Base-by-base conservation (phyloP, 352 stramenopile species). In the Pythium dissotocum region DNA sequence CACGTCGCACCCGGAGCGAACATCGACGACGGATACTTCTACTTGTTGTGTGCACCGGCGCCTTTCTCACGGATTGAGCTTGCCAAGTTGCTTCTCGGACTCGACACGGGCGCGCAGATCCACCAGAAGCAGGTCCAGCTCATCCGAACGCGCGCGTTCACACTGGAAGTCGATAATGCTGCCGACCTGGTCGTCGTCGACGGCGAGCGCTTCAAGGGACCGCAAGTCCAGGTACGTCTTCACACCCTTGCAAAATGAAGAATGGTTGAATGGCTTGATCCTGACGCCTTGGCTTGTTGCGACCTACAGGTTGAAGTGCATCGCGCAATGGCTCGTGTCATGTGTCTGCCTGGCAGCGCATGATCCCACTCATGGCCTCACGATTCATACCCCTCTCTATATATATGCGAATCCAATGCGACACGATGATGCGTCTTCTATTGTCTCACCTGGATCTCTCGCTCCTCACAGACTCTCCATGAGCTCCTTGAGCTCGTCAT, bases 401-500 rank as follows among this genome's bases (percentile, higher is more conserved):
- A 52, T 52, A 52, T 52, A 52, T 52, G 44, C 44, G 44, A 52
- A 52, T 52, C 44, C 44, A 52, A 32, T 52, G 44, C 21, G 44
- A 52, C 44, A 52, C 18, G 44, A 9, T 26, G 9, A 38, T 26
- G 42, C 6, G 18, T 21, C 42, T 51, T 51, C 42, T 26, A 18
- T 18, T 18, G 38, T 18, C 38, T 46, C 38, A 38, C 33, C 9
- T 38, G 33, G 21, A 24, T 32, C n/a, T 48, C 6, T 42, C 26
- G n/a, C 33, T 16, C 46, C 24, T 68, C 35, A 73, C n/a, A 57
- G 6, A 26, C 13, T 75, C 46, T 85, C 80, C 75, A 91, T 85
- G 36, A 91, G 75, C 42, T 75, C 65, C 21, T 77, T 75, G 6
- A 92, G 77, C 65, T 91, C 85, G 21, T 74, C 81, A 26, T 93